A percentile compares a stretch with the other conserved stretches of the same genome.
Conservation (phyloP, 805 yeast genomes). For the Candida patagonica region DNA sequence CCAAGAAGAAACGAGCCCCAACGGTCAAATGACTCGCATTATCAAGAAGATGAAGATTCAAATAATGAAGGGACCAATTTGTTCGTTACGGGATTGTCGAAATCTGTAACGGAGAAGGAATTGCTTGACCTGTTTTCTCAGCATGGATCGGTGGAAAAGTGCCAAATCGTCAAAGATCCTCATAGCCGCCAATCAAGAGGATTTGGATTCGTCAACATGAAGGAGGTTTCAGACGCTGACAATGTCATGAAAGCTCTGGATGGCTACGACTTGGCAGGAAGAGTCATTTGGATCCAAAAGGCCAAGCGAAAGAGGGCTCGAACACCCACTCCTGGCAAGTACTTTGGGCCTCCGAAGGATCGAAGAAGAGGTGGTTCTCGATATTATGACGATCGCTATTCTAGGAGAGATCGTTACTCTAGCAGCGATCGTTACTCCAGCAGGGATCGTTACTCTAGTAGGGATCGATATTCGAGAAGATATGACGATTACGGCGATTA, state of each 20-base stretch:
- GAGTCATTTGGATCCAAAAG: conserved; percentile 36
- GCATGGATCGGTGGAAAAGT: conserved; percentile 23
- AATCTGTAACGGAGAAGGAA: conserved; percentile 21
- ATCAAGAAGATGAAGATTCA: conserved; percentile 21
- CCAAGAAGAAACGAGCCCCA: conserved; percentile 16
- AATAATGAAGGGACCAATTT: conserved; percentile 28
- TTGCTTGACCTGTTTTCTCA: conserved; percentile 23
- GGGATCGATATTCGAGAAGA: conserved; percentile 15
- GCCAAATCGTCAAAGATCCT: conserved; percentile 38
- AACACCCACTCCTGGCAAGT: conserved; percentile 31
- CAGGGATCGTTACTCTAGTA: conserved; percentile 12
- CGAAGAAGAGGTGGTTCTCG: conserved; percentile 10
- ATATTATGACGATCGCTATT: conserved; percentile 16
- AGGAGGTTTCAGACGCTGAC: conserved; percentile 34
- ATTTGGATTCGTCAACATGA: conserved; percentile 42
- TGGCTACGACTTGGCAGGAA: conserved; percentile 33
- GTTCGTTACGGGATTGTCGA: conserved; percentile 28
- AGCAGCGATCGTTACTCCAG: conserved; percentile 16
- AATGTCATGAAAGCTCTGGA: conserved; percentile 38
- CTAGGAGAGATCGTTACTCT: conserved; percentile 14
- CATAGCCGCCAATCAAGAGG: conserved; percentile 38
- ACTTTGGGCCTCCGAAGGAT: conserved; percentile 27
- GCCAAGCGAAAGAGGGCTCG: conserved; percentile 34
- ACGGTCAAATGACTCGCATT: conserved; percentile 7
- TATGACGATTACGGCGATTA: conserved; percentile 15